These are phyloP conservation scores for Saturnispora gosingensis DNA, from an alignment of 805 yeast genomes.

Conservation along the genomic window DNA sequence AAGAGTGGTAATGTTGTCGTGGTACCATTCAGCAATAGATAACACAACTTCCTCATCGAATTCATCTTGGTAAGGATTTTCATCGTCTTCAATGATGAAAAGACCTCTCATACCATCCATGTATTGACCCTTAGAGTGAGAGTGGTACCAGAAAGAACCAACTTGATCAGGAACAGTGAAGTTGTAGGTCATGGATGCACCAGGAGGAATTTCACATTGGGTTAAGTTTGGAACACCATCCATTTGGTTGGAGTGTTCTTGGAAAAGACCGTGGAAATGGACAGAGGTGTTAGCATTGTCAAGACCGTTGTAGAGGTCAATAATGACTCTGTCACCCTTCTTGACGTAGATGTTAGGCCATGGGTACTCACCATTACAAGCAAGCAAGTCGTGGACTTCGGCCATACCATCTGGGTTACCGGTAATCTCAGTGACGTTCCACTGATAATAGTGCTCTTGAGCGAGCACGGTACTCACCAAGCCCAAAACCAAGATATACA, in stretches of 20 bases:
- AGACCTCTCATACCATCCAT: conserved; percentile 88
- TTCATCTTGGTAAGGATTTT: conserved; percentile 51
- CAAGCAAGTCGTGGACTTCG: conserved; percentile 35
- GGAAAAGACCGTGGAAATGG: conserved; percentile 94
- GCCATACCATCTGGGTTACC: conserved; percentile 47
- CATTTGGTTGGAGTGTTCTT: conserved; percentile 63
- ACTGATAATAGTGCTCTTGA: conserved; percentile 44
- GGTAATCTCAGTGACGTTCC: conserved; percentile 56
- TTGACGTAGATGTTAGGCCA: conserved; percentile 75
- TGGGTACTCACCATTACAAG: conserved; percentile 58
- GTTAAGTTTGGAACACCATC: conserved; percentile 87
- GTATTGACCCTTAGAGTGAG: conserved; percentile 83
- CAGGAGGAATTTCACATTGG: conserved; percentile 90
- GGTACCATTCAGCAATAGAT: conserved; percentile 84
- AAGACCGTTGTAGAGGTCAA: conserved; percentile 71
- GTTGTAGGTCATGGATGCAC: conserved; percentile 63
- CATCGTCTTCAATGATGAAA: conserved; percentile 55
- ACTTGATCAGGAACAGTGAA: conserved; percentile 76
- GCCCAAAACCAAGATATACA: not conserved
- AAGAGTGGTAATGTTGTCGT: conserved; percentile 44
- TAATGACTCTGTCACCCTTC: conserved; percentile 69
- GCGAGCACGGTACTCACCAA: not conserved
- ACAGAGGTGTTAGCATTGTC: conserved; percentile 59
- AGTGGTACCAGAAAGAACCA: conserved; percentile 97
- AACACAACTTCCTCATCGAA: conserved; percentile 74